Base-by-base conservation (phyloP, 805 yeast species). In the Kuraishia piskuri region DNA sequence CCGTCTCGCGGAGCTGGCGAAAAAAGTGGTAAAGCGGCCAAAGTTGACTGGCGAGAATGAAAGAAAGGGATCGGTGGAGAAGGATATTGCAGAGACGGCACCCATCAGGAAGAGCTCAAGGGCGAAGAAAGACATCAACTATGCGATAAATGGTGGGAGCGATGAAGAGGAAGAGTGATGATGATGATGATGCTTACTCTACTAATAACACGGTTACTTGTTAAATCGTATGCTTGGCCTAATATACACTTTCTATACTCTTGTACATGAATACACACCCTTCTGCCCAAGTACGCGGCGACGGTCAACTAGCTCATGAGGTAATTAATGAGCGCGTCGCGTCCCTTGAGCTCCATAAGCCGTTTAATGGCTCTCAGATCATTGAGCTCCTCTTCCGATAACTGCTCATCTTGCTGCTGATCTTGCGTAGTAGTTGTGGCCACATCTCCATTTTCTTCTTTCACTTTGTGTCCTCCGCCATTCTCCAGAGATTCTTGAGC, bases 341-440 rank as follows among this genome's bases (percentile, higher is more conserved):
- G 77, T 1, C 96, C 96, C 65, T 87, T 90, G 46, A 78, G 56
- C 57, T 80, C 76, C 66, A 91, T 76, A 51, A 91, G 68, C 59
- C 73, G 70, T 61, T 81, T 84, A 48, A 90, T 77, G 22, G 79
- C 70, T 40, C 72, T 56, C 24, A 88, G 70, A 51, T 83, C 83
- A 2, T 68, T 62, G 1, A 79, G 46, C 58, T 86, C 91, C 2
- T 68, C 65, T 36, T 65, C 59, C 2, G 61, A 25, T 20, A 59
- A 52, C 50, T 31, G 17, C 17, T 31, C n/a, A n/a, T n/a, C n/a
- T 31, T 31, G 40, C 40, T 31, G 40, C 40, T 25, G 31, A 7
- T 31, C 40, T 10, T 12, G 40, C 40, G n/a, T n/a, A 7, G 17
- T 31, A 7, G n/a, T n/a, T 31, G 40, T 4, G 40, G 17, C 9